These are phyloP conservation scores for Aspergillus arachidicola DNA, from an alignment of 2,329 filamentous ascomycete species.

Conservation along the genomic window DNA sequence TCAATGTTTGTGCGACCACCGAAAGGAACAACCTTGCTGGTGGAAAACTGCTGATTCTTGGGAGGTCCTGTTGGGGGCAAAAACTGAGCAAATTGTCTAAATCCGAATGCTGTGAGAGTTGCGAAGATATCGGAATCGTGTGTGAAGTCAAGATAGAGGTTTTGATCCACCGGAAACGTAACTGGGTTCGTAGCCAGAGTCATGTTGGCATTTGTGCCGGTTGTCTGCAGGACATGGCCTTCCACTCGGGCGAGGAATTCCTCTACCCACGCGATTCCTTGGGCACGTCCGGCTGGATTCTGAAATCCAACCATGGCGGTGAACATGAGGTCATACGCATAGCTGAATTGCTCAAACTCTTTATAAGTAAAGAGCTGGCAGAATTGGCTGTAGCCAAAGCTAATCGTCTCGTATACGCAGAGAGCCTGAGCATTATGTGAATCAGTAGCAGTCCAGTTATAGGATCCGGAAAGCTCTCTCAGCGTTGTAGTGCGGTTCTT, in stretches of 20 bases:
- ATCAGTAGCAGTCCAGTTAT: conserved; percentile 67
- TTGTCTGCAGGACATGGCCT: conserved; percentile 25
- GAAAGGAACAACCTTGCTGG: conserved; percentile 71
- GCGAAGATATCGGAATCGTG: neutral
- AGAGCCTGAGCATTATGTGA: conserved; percentile 70
- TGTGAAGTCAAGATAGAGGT: conserved; percentile 17
- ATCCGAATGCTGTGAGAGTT: conserved; percentile 64
- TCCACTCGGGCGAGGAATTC: conserved; percentile 70
- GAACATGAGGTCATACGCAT: conserved; percentile 69
- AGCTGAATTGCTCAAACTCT: conserved; percentile 74
- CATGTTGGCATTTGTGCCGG: conserved; percentile 48
- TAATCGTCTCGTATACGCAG: conserved; percentile 78
- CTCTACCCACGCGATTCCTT: conserved; percentile 74
- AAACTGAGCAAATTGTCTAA: conserved; percentile 66
- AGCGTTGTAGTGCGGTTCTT: conserved; percentile 65
- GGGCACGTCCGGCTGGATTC: conserved; percentile 67
- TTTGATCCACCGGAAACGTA: conserved; percentile 75
- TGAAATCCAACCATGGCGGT: conserved; percentile 64
- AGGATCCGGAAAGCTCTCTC: conserved; percentile 55
- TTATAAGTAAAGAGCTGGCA: conserved; percentile 74
- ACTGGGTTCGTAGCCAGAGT: conserved; percentile 55
- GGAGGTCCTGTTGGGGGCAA: conserved; percentile 52
- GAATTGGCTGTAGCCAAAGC: conserved; percentile 73
- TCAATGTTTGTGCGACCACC: conserved; percentile 74
- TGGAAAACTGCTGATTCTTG: conserved; percentile 62